Percentiles rank a stretch among this genome's conserved stretches.
phyloP scores from a whole-genome alignment of 805 yeast genomes.

The Teunomyces atbi region DNA sequence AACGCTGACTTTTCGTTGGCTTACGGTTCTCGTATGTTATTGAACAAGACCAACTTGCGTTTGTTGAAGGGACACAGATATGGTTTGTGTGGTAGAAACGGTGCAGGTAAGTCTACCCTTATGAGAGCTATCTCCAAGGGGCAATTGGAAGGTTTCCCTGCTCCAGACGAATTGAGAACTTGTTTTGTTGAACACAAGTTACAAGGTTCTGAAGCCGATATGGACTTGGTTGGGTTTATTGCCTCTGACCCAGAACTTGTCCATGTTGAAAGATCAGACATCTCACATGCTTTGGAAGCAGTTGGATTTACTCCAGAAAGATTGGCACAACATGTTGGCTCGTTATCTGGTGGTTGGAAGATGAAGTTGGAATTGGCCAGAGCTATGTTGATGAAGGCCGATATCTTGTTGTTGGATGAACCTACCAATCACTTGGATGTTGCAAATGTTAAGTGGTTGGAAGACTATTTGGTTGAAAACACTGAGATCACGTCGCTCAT shows the following conservation, averaged over 20 bases:
- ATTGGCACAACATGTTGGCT: slow-evolving; percentile 87
- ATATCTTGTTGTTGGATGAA: slow-evolving; percentile 90
- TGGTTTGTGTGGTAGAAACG: slow-evolving; percentile 97
- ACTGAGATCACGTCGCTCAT: slow-evolving; percentile 89
- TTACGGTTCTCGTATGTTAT: slow-evolving; percentile 94
- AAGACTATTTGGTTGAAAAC: slow-evolving; percentile 79
- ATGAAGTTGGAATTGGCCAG: slow-evolving; percentile 98
- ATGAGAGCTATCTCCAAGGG: slow-evolving; percentile 97
- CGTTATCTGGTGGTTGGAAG: slow-evolving; percentile 98
- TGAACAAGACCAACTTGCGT: slow-evolving; percentile 87
- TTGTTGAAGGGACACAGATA: slow-evolving; percentile 93
- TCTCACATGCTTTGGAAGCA: slow-evolving; percentile 68
- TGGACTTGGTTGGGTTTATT: slow-evolving; percentile 84
- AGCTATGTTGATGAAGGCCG: slow-evolving; percentile 97
- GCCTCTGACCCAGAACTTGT: slow-evolving; percentile 82
- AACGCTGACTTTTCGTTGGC: slow-evolving; percentile 95
- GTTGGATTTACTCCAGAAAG: slow-evolving; percentile 94
- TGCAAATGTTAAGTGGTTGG: slow-evolving; percentile 87
- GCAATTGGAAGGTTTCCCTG: slow-evolving; percentile 96
- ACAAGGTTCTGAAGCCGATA: slow-evolving; percentile 91
- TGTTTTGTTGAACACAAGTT: slow-evolving; percentile 97
- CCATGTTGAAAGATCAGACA: slow-evolving; percentile 62
- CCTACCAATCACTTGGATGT: slow-evolving; percentile 99
- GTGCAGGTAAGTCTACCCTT: slow-evolving; percentile 97
- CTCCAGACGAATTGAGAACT: slow-evolving; percentile 78